These are phyloP conservation scores for Pilatotrama ljubarskyi DNA, from an alignment of 768 basidiomycete genomes.

Conservation along the genomic window DNA sequence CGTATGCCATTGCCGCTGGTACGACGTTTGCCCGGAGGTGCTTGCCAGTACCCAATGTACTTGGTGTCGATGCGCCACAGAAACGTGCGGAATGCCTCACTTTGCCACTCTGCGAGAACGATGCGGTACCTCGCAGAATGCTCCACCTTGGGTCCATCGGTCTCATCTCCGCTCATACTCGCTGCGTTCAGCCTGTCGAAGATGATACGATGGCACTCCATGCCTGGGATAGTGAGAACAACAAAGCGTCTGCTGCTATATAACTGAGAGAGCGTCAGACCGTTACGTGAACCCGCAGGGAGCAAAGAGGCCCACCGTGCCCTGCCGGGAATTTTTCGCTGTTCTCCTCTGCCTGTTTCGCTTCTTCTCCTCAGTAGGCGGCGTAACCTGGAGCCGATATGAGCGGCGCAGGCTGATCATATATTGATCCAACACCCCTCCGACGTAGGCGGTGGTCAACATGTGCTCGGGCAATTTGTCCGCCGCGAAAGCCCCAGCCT, in stretches of 20 bases:
- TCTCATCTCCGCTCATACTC: conserved; percentile 9
- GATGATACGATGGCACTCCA: neutral
- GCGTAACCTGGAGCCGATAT: neutral
- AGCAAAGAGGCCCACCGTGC: neutral
- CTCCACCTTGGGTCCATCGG: neutral
- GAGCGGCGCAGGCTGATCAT: neutral
- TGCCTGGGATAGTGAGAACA: too few species aligned
- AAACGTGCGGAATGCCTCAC: neutral
- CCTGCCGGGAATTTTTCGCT: neutral
- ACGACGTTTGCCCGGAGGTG: neutral
- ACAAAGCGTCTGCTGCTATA: too few species aligned
- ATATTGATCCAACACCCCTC: neutral
- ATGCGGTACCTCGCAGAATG: neutral
- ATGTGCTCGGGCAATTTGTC: neutral
- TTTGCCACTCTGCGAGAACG: neutral
- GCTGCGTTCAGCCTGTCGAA: neutral
- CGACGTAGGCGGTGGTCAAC: neutral
- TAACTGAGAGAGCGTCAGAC: too few species aligned
- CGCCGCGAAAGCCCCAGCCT: neutral
- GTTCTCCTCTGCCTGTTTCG: neutral
- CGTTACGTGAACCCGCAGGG: neutral
- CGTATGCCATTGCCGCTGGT: neutral
- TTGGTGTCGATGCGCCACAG: neutral
- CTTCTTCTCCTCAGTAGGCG: too few species aligned
- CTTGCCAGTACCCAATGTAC: neutral